phyloP scores from a whole-genome alignment of 2,329 filamentous ascomycete species.

The Aspergillus fructus region DNA sequence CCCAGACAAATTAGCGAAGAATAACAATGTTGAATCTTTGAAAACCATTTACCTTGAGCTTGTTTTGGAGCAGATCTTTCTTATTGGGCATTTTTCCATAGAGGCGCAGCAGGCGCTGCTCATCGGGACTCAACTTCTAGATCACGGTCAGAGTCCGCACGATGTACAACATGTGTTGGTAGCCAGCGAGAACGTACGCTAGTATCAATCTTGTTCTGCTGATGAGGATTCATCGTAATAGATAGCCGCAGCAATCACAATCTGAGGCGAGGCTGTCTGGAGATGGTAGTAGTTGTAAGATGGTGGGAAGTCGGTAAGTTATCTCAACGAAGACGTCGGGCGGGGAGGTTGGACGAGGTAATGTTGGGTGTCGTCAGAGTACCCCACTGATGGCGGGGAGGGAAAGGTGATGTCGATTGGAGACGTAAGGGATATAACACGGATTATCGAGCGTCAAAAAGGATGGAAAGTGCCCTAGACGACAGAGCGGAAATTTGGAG shows the following conservation, averaged over 20 bases:
- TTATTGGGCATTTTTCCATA: conserved; percentile 98
- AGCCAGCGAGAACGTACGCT: conserved; percentile 63
- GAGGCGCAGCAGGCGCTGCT: conserved; percentile 93
- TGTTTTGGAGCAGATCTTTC: conserved; percentile 95
- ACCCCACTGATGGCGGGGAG: conserved; percentile 17
- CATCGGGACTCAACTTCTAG: conserved; percentile 87
- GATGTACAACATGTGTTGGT: neutral
- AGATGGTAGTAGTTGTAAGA: neutral
- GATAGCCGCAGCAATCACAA: neutral
- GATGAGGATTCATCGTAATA: conserved; percentile 84
- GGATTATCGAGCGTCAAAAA: neutral
- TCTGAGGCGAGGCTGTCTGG: neutral
- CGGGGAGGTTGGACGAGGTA: conserved; percentile 11
- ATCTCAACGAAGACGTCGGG: conserved; percentile 4
- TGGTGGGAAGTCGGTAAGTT: conserved; percentile 2
- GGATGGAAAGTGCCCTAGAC: neutral
- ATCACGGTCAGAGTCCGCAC: conserved; percentile 12
- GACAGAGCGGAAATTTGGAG: neutral
- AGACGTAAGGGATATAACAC: neutral
- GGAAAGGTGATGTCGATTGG: neutral
- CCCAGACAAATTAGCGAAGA: neutral
- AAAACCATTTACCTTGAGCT: conserved; percentile 67
- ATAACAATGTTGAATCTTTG: neutral
- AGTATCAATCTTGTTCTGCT: conserved; percentile 98
- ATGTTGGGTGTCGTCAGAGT: conserved; percentile 17